These are phyloP conservation scores for Cladophialophora bantiana DNA, from an alignment of 2,329 filamentous ascomycete genomes.

Conservation along the genomic window DNA sequence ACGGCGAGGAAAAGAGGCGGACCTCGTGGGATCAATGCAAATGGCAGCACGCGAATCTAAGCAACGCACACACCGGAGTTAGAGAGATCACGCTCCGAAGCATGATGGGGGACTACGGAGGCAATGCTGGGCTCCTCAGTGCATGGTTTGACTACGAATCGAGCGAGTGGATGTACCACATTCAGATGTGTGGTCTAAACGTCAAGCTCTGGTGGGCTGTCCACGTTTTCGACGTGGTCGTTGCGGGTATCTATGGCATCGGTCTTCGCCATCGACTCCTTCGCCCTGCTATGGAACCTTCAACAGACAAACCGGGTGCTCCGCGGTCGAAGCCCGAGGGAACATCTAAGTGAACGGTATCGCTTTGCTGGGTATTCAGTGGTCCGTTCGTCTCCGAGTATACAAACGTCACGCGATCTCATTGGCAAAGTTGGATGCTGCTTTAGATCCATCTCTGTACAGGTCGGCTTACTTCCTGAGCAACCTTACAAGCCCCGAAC, in stretches of 20 bases:
- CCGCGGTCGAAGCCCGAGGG: background rate
- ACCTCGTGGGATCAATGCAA: constrained; percentile 26
- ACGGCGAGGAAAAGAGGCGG: constrained; percentile 44
- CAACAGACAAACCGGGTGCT: background rate
- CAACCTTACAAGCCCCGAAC: background rate
- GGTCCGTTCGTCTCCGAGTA: background rate
- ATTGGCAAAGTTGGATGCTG: background rate
- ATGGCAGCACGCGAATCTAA: constrained; percentile 23
- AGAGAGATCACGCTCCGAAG: constrained; percentile 92
- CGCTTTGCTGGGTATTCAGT: background rate
- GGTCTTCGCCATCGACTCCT: constrained; percentile 8
- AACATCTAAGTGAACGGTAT: background rate
- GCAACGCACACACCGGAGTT: constrained; percentile 62
- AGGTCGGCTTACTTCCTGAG: background rate
- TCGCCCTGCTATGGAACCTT: background rate
- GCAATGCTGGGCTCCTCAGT: constrained; percentile 86
- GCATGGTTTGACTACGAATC: constrained; percentile 81
- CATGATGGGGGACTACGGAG: constrained; percentile 98
- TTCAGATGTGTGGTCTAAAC: constrained; percentile 77
- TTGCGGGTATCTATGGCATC: constrained; percentile 43
- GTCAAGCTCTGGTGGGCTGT: constrained; percentile 93
- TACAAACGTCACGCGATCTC: background rate
- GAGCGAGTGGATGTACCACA: constrained; percentile 83
- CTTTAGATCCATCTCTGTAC: background rate
- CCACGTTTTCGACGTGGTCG: constrained; percentile 73